Evolutionary conservation across 495 filamentous ascomycete species (phyloP), one percentile per base, ranked within the genome.

Genomic region (Bacidia rubella): DNA sequence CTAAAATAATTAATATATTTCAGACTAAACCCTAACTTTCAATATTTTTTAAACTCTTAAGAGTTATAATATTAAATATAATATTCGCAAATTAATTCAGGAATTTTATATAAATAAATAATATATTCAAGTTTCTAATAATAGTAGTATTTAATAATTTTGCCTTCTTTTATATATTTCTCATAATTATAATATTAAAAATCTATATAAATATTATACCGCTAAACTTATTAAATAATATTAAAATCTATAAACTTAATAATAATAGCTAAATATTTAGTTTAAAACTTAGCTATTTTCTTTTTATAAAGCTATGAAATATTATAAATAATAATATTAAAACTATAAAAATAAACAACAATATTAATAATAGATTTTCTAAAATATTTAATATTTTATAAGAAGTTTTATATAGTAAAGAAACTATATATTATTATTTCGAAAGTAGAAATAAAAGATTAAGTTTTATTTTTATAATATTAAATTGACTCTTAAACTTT

Each of bases 331-430:
- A n/a, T 15, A 42, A n/a, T 11, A 10, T 38, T 43, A 11, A 10
- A 20, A 11, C n/a, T 51, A 38, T 15, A 11, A n/a, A 4, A 42
- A 51, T 17, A 51, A 9, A 9, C 26, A 10, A 40, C 11, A 40
- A 41, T 17, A 15, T n/a, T 51, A 25, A 29, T 49, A 49, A 26
- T 49, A 49, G 4, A 9, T 25, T 24, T 19, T 38, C 39, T 38
- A 51, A 40, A 39, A 24, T 51, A 38, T 11, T 27, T 51, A 40
- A 22, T 38, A 38, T 51, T 51, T 15, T 35, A n/a, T 40, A 40
- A 10, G 11, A 39, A 40, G 5, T 40, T 42, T 42, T 41, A 9
- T 42, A 40, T 38, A 40, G 26, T 40, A 9, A 26, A 51, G 11
- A 51, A 42, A 10, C 39, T 22, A 24, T 51, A 38, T 51, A 35